Evolutionary conservation across 805 yeast species (phyloP).

Genomic region (Yarrowia bubula): DNA sequence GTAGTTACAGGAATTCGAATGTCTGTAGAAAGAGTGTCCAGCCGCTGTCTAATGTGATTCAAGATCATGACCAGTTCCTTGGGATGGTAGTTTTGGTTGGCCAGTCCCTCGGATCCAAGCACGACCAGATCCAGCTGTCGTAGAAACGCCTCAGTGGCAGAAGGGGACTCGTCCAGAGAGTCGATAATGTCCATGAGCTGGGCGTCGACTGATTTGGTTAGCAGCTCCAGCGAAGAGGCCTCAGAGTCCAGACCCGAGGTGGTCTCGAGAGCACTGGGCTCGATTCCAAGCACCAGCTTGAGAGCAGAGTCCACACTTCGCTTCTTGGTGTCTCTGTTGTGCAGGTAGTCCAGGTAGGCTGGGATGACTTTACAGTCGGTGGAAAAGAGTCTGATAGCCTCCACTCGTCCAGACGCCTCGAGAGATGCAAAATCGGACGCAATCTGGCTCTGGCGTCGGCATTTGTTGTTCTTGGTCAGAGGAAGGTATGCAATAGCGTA

Average conservation of each 20-base stretch:
- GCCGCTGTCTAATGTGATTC: not conserved
- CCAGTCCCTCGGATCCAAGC: slow-evolving; percentile 21
- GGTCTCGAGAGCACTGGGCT: not conserved
- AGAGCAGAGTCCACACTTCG: slow-evolving; percentile 14
- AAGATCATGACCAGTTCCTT: slow-evolving; percentile 20
- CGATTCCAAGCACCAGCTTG: slow-evolving; percentile 19
- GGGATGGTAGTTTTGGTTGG: slow-evolving; percentile 25
- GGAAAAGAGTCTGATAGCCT: slow-evolving; percentile 19
- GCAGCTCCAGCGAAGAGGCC: not conserved
- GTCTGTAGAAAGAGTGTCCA: not conserved
- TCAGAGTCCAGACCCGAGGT: slow-evolving; percentile 16
- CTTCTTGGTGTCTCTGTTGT: slow-evolving; percentile 3
- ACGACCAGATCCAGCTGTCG: slow-evolving; percentile 20
- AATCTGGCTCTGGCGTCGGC: slow-evolving; percentile 24
- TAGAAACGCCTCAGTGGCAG: slow-evolving; percentile 3
- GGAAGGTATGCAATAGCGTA: slow-evolving; percentile 24
- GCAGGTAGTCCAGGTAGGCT: slow-evolving; percentile 18
- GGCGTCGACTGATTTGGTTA: slow-evolving; percentile 10
- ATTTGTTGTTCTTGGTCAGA: slow-evolving; percentile 2
- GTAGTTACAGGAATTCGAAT: slow-evolving; percentile 18
- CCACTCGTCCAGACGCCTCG: slow-evolving; percentile 16
- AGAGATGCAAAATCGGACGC: slow-evolving; percentile 12
- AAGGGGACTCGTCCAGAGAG: slow-evolving; percentile 9
- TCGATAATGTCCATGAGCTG: slow-evolving; percentile 14
- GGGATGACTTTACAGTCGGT: slow-evolving; percentile 25